Evolutionary conservation across 331 rosid genomes (phyloP), one percentile per base, ranked within the genome.

Genomic region (Spiraea crenata): DNA sequence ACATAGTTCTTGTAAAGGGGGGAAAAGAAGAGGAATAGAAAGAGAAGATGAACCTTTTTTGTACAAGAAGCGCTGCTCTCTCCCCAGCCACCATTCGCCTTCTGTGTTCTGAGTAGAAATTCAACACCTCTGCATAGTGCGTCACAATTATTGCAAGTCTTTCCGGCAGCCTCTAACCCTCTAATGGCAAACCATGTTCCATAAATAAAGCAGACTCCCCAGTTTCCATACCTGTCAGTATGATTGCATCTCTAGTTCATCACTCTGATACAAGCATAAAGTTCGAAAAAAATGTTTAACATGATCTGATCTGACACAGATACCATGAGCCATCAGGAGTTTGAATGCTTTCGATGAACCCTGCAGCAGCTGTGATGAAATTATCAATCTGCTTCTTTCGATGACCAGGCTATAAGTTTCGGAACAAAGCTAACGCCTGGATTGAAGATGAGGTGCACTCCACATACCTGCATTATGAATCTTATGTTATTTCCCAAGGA

Each of bases 171-270:
- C 20, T 81, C 82, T 7, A 90, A 75, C 40, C 91, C 93, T 9
- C 80, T 82, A 39, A 90, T 84, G 11, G 93, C 96, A 6, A 88
- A 86, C 96, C 96, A 90, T 11, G 87, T 31, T 9, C 95, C 95
- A 20, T 88, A 90, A 6, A 87, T 71, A 62, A 90, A 90, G 76
- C 96, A 88, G 63, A 90, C 73, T 62, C 95, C 92, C 95, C 96
- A 90, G 8, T 74, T 78, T 52, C 91, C 88, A 67, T 84, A 58
- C 79, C 79, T 75, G 12, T 57, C 17, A 57, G 3, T 9, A 57
- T 57, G 3, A 31, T 57, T 67, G n/a, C n/a, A 6, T 25, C 25
- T 34, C 40, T 17, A 17, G 51, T 3, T 9, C 34, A 61, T 49
- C 40, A 38, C 41, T 17, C 45, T 67, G 35, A 57, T n/a, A 10